A percentile compares a stretch with the other conserved stretches of the same genome.
phyloP scores from a whole-genome alignment of 345 rosid genomes.

The Iberis pinnata region DNA sequence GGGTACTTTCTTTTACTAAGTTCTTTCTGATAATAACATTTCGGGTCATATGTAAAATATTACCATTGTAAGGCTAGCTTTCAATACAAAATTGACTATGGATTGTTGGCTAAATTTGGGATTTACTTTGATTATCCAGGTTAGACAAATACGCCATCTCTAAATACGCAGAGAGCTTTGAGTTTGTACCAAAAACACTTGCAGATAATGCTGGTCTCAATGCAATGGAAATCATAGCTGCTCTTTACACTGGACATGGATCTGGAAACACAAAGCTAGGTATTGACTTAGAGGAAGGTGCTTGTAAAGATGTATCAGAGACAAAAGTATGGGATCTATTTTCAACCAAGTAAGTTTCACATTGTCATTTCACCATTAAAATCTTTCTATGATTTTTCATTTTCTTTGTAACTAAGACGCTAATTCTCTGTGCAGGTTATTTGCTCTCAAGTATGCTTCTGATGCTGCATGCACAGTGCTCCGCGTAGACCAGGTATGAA shows the following conservation, averaged over 20 bases:
- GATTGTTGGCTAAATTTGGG: constrained; percentile 2
- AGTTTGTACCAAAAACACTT: constrained; percentile 83
- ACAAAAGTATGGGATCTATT: constrained; percentile 79
- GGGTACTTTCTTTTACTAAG: constrained; percentile 45
- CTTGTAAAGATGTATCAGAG: constrained; percentile 62
- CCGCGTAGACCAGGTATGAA: constrained; percentile 87
- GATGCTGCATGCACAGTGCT: constrained; percentile 97
- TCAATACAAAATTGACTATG: not conserved
- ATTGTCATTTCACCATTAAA: not conserved
- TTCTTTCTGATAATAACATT: not conserved
- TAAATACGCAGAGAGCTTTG: constrained; percentile 95
- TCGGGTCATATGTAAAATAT: not conserved
- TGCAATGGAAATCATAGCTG: constrained; percentile 88
- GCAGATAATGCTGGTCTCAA: constrained; percentile 97
- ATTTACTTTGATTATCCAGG: constrained; percentile 28
- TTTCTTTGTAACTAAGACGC: not conserved
- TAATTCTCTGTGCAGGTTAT: constrained; percentile 41
- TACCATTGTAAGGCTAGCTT: not conserved
- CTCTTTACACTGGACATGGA: constrained; percentile 85
- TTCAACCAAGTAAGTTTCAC: constrained; percentile 62
- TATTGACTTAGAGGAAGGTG: constrained; percentile 78
- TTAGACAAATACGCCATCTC: constrained; percentile 93
- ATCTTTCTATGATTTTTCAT: not conserved
- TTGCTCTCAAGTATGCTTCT: constrained; percentile 91
- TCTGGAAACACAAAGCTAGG: constrained; percentile 85